Conservation (phyloP, 768 basidiomycete genomes). For the Amyloporia xantha region DNA sequence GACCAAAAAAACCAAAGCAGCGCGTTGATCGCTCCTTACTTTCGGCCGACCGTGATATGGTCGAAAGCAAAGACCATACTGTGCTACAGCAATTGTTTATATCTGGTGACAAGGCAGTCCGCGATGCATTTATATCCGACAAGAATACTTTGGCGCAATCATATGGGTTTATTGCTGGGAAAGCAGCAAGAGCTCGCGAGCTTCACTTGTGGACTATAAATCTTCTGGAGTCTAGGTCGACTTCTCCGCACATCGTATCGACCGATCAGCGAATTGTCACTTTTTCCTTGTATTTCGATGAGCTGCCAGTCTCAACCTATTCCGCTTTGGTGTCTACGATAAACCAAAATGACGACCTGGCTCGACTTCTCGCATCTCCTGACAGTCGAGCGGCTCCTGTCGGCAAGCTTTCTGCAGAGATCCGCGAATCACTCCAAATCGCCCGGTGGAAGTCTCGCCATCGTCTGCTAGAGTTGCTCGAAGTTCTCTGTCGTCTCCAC, state of each 20-base stretch:
- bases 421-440: conserved; percentile 50
- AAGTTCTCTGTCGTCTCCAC: conserved; percentile 49
- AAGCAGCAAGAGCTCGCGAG: conserved; percentile 53
- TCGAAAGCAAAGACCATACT: conserved; percentile 4
- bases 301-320: conserved; percentile 59
- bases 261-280: conserved; percentile 50
- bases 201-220: conserved; percentile 52
- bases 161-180: conserved; percentile 70
- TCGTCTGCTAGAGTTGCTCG: conserved; percentile 56
- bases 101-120: conserved; percentile 46
- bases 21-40: not conserved
- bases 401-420: conserved; percentile 42
- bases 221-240: conserved; percentile 34
- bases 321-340: conserved; percentile 56
- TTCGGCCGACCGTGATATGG: not conserved
- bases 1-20: conserved; percentile 8
- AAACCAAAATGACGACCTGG: conserved; percentile 52
- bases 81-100: conserved; percentile 46
- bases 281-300: conserved; percentile 52
- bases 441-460: conserved; percentile 52
- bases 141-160: conserved; percentile 62
- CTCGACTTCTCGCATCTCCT: conserved; percentile 40
- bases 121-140: conserved; percentile 62
- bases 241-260: conserved; percentile 44
- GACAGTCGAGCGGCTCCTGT: conserved; percentile 44